phyloP scores from a whole-genome alignment of 2,329 filamentous ascomycete genomes.

The Penicillium sp. region DNA sequence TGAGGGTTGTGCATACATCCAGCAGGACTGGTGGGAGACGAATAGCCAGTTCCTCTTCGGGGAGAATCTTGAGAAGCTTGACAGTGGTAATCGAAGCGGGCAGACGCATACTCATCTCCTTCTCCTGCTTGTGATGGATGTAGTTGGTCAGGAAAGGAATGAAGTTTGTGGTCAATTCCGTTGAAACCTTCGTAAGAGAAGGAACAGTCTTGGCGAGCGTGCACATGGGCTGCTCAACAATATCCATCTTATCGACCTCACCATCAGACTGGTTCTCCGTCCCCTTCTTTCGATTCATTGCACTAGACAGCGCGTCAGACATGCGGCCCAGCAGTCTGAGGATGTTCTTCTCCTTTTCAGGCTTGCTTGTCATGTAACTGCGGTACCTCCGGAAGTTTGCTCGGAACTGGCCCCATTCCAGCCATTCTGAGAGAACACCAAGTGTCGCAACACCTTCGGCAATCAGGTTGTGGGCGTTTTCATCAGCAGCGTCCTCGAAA shows the following conservation, averaged over 20 bases:
- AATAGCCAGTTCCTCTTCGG: constrained; percentile 67
- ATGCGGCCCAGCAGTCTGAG: constrained; percentile 78
- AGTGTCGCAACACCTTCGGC: constrained; percentile 84
- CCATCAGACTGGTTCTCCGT: constrained; percentile 18
- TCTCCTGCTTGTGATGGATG: constrained; percentile 90
- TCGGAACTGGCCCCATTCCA: constrained; percentile 90
- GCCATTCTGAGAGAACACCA: constrained; percentile 66
- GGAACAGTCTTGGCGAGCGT: constrained; percentile 65
- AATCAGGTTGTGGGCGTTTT: constrained; percentile 72
- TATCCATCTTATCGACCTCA: constrained; percentile 30
- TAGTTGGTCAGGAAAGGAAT: constrained; percentile 78
- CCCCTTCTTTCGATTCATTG: constrained; percentile 40
- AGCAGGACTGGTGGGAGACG: constrained; percentile 80
- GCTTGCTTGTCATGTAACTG: constrained; percentile 74
- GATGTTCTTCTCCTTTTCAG: constrained; percentile 80
- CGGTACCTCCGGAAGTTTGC: constrained; percentile 81
- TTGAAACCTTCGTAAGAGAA: constrained; percentile 61
- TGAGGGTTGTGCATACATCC: constrained; percentile 88
- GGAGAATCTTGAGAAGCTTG: constrained; percentile 79
- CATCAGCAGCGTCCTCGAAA: constrained; percentile 78
- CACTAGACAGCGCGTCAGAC: constrained; percentile 68
- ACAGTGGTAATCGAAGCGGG: constrained; percentile 85
- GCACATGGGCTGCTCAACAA: constrained; percentile 32
- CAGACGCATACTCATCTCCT: constrained; percentile 87
- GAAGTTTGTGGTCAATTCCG: constrained; percentile 71